Evolutionary conservation across 1,284 basidiomycete genomes (phyloP), one percentile per base, ranked within the genome.

Genomic region (Cystobasidium slooffiae): DNA sequence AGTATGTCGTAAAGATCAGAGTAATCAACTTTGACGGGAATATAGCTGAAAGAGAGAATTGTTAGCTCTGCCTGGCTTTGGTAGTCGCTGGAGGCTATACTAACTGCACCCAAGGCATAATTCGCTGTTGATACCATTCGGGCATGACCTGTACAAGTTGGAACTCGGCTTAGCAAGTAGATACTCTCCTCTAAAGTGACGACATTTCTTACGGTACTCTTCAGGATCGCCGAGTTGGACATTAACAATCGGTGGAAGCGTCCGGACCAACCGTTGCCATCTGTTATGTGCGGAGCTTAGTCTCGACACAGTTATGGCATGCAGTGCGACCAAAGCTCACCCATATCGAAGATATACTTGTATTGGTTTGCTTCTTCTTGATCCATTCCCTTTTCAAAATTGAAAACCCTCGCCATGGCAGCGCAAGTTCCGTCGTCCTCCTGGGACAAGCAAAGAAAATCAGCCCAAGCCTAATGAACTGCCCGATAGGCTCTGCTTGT

Each of bases 171-270:
- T 31, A 9, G 24, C 53, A 22, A 8, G 31, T 31, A 31, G 10
- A 24, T 9, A 3, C 53, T 1, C 6, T 56, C 20, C 3, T 56
- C 1, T 24, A 12, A 9, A 12, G 12, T 6, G 46, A 49, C 46
- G 6, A 6, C 14, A 49, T 5, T 31, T 1, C 53, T 37, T 24
- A 73, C 59, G 18, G 81, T 82, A 22, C 81, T 78, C 75, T 85
- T 85, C 80, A 85, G 80, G 24, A 84, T 82, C 12, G 84, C 78
- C 12, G 82, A 82, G 64, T 84, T 84, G 39, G 83, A 84, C 22
- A 86, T 86, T 76, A 91, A 86, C 9, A 90, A 83, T 0, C 88
- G 43, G 59, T 77, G 77, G 76, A 81, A 82, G 0, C 80, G 78
- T 5, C 80, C 81, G 1, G 77, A 79, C 84, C 83, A 84, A 1